Evolutionary conservation across 169 alveolate species (phyloP).

Genomic region (Plasmodium inui): DNA sequence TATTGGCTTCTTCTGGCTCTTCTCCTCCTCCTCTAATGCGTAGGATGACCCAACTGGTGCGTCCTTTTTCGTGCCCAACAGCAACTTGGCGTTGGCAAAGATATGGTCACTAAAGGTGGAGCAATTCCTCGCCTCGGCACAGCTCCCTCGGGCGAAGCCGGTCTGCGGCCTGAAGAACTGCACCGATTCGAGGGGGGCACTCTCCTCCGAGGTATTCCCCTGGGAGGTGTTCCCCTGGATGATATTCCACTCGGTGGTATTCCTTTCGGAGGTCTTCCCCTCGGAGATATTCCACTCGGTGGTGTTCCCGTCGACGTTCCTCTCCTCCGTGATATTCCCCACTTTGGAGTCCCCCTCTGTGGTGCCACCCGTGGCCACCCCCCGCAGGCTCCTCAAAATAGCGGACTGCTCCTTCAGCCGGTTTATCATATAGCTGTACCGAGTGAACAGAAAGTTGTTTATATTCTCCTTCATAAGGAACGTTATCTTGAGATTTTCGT

Average conservation of each 20-base stretch:
- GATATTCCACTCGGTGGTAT: too few relatives aligned
- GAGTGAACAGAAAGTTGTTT: constrained; percentile 54
- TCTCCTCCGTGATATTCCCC: background rate
- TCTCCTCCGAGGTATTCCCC: background rate
- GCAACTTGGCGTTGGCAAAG: constrained; percentile 56
- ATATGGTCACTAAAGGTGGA: constrained; percentile 62
- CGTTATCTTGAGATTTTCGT: constrained; percentile 59
- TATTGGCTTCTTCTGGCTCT: background rate
- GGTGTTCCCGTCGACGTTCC: background rate
- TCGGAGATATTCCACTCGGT: too few relatives aligned
- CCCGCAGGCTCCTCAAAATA: constrained; percentile 30
- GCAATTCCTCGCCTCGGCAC: constrained; percentile 1
- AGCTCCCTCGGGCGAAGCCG: background rate
- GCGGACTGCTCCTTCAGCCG: constrained; percentile 55
- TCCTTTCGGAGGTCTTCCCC: background rate
- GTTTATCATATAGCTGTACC: constrained; percentile 72
- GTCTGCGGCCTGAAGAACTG: constrained; percentile 50
- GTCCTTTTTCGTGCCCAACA: background rate
- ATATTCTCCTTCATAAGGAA: constrained; percentile 67
- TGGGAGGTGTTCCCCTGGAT: background rate
- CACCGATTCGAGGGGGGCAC: constrained; percentile 14
- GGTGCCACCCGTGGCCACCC: background rate
- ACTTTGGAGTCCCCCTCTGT: background rate
- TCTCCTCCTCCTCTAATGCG: background rate
- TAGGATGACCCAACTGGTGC: background rate